Evolutionary conservation across 1,139 yeast genomes (phyloP).

Genomic region (Petasospora rhodanensis): DNA sequence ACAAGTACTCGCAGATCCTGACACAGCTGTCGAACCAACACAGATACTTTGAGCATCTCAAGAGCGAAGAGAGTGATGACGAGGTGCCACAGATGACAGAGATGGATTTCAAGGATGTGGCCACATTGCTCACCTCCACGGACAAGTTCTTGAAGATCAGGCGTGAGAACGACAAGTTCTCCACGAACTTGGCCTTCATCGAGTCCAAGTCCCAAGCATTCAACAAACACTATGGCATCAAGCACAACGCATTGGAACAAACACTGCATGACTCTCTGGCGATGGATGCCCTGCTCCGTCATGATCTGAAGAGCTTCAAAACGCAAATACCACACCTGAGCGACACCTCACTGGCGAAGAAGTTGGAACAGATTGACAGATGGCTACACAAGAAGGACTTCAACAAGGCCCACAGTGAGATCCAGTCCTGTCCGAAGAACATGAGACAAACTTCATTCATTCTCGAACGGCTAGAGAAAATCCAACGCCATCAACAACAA

Average conservation of each 20-base stretch:
- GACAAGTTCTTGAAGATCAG: conserved; percentile 19
- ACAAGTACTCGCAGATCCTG: conserved; percentile 35
- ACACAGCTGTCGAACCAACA: conserved; percentile 21
- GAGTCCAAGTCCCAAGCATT: conserved; percentile 12
- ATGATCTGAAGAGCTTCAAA: conserved; percentile 14
- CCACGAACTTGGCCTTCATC: conserved; percentile 18
- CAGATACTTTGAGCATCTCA: conserved; percentile 33
- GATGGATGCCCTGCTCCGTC: conserved; percentile 13
- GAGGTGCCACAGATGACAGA: conserved; percentile 15
- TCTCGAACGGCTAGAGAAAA: conserved; percentile 10
- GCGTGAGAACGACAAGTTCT: conserved; percentile 21
- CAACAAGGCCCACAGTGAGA: conserved; percentile 16
- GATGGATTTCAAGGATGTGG: conserved; percentile 23
- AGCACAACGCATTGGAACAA: conserved; percentile 14
- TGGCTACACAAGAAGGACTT: conserved; percentile 18
- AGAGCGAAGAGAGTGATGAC: conserved; percentile 24
- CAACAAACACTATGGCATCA: conserved; percentile 15
- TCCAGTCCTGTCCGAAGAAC: conserved; percentile 18
- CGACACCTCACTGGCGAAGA: conserved; percentile 16
- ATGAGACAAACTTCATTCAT: conserved; percentile 16
- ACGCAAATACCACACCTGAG: conserved; percentile 3
- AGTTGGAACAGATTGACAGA: conserved; percentile 17
- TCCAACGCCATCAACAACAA: conserved; percentile 44
- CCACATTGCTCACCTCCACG: conserved; percentile 6
- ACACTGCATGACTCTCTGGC: conserved; percentile 14